A percentile compares a stretch with the other conserved stretches of the same genome.
These are phyloP conservation scores for Xanthoconium purpureum DNA, from an alignment of 768 basidiomycete genomes.

Conservation along the genomic window DNA sequence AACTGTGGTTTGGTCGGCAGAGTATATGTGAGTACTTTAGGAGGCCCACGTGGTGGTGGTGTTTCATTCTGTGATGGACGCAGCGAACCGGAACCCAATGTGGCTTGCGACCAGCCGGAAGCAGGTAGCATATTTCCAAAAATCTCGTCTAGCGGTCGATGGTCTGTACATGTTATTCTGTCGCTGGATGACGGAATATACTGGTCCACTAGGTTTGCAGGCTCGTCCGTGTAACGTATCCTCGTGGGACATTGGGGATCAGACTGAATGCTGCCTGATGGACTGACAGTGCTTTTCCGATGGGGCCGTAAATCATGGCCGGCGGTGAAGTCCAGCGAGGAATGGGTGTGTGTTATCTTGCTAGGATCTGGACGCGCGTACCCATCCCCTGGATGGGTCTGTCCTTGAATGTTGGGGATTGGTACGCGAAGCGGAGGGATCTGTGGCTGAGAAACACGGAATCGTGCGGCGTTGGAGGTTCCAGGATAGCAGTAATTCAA, in stretches of 20 bases:
- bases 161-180: slow-evolving; percentile 27
- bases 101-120: neutral
- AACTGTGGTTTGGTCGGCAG: slow-evolving; percentile 19
- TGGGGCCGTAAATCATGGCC: neutral
- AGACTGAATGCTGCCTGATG: neutral
- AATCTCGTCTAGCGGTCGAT: slow-evolving; percentile 28
- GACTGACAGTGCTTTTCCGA: neutral
- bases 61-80: slow-evolving; percentile 1
- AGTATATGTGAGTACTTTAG: slow-evolving; percentile 14
- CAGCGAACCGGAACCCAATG: neutral
- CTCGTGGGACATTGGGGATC: neutral
- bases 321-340: neutral
- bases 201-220: slow-evolving; percentile 14
- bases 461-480: neutral
- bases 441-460: slow-evolving; percentile 3
- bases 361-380: neutral
- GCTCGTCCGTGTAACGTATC: neutral
- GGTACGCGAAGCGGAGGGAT: neutral
- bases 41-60: neutral
- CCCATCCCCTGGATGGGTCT: neutral
- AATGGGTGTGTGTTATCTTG: neutral
- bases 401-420: neutral
- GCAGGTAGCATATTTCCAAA: slow-evolving; percentile 12
- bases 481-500: slow-evolving; percentile 18
- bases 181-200: slow-evolving; percentile 29